A percentile compares a stretch with the other conserved stretches of the same genome.
Conservation (phyloP, 2,329 filamentous ascomycete species). For the Ceratocystis ficicola region DNA sequence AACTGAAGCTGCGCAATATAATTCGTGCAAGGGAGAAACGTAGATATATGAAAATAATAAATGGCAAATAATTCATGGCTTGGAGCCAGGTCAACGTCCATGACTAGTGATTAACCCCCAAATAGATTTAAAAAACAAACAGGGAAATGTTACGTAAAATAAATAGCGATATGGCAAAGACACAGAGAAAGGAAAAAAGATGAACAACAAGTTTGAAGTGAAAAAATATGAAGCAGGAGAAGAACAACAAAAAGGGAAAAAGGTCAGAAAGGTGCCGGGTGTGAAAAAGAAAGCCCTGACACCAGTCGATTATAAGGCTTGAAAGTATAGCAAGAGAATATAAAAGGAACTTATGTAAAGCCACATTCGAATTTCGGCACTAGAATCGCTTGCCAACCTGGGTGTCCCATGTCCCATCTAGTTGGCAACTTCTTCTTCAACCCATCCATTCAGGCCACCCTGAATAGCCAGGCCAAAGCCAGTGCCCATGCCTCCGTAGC, state of each 20-base stretch:
- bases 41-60: constrained; percentile 25
- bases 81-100: not conserved
- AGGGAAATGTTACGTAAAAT: constrained; percentile 26
- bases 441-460: constrained; percentile 54
- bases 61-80: constrained; percentile 20
- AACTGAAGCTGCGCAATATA: constrained; percentile 1
- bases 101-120: constrained; percentile 23
- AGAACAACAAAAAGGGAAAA: constrained; percentile 11
- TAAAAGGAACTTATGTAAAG: constrained; percentile 14
- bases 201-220: constrained; percentile 26
- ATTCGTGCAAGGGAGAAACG: not conserved
- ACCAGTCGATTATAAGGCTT: constrained; percentile 19
- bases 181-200: constrained; percentile 25
- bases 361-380: constrained; percentile 12
- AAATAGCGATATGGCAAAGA: constrained; percentile 22
- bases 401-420: constrained; percentile 28
- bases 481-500: constrained; percentile 47
- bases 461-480: constrained; percentile 52
- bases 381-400: not conserved
- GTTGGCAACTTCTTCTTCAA: constrained; percentile 53
- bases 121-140: constrained; percentile 26
- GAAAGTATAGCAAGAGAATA: constrained; percentile 12
- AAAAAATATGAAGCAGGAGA: constrained; percentile 19
- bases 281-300: not conserved
- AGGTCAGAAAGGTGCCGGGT: not conserved